Percentiles rank a stretch among this genome's conserved stretches.
phyloP scores from a whole-genome alignment of 345 rosid species.

The Brassica carinata region DNA sequence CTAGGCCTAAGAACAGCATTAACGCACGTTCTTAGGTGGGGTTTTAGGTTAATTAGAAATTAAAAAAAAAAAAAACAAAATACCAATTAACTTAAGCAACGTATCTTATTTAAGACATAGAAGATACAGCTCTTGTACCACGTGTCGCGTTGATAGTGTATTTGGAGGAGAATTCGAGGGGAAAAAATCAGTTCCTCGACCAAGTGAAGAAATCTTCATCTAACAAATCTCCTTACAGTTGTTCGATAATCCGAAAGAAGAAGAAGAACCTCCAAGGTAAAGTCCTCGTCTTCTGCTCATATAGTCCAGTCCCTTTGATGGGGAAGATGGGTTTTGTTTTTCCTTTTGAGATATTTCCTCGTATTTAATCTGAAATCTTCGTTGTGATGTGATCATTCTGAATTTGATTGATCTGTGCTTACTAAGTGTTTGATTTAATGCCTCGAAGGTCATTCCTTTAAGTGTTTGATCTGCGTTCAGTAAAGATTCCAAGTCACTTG shows the following conservation, averaged over 20 bases:
- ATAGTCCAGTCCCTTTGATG: background rate
- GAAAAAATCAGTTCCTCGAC: too few relatives aligned
- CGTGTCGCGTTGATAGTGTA: too few relatives aligned
- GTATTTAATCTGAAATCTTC: background rate
- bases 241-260: slow-evolving; percentile 28
- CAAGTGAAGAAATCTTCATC: too few relatives aligned
- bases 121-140: too few relatives aligned
- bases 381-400: background rate
- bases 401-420: background rate
- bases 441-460: background rate
- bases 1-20: background rate
- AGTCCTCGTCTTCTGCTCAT: slow-evolving; percentile 17
- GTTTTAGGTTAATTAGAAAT: too few relatives aligned
- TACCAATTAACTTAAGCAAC: too few relatives aligned
- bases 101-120: too few relatives aligned
- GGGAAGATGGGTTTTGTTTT: background rate
- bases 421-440: background rate
- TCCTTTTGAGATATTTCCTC: background rate
- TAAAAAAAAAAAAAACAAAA: too few relatives aligned
- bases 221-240: background rate
- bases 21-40: too few relatives aligned
- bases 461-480: too few relatives aligned
- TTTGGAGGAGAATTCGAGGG: too few relatives aligned
- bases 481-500: slow-evolving; percentile 11
- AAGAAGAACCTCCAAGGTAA: slow-evolving; percentile 25